Conservation (phyloP, 2,329 filamentous ascomycete species). For the Hymenoscyphus occultus region DNA sequence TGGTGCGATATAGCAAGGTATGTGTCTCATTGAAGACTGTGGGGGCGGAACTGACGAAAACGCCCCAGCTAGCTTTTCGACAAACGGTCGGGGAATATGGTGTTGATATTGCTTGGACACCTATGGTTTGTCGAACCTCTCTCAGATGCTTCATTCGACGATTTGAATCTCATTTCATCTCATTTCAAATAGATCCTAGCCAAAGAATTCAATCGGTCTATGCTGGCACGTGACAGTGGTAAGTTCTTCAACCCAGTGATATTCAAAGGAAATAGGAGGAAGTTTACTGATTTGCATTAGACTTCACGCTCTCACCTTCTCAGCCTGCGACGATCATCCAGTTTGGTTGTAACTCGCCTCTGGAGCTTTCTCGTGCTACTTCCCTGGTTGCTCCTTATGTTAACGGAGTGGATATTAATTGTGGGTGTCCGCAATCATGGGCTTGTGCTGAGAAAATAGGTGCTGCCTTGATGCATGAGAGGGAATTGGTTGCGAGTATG, state of each 20-base stretch:
- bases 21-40: background rate
- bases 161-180: background rate
- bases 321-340: conserved; percentile 61
- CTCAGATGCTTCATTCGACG: background rate
- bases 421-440: conserved; percentile 71
- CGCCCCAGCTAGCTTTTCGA: conserved; percentile 60
- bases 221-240: conserved; percentile 59
- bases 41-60: background rate
- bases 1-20: conserved; percentile 63
- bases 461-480: conserved; percentile 64
- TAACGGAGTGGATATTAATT: conserved; percentile 67
- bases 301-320: conserved; percentile 59
- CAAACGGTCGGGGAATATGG: conserved; percentile 63
- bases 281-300: conserved; percentile 35
- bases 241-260: conserved; percentile 8
- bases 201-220: conserved; percentile 64
- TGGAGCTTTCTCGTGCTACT: conserved; percentile 61
- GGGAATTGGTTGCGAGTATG: conserved; percentile 65
- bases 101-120: conserved; percentile 66
- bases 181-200: conserved; percentile 48
- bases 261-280: background rate
- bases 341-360: conserved; percentile 60
- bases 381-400: conserved; percentile 59
- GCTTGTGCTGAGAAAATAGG: conserved; percentile 66
- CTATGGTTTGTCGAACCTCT: conserved; percentile 51